A percentile compares a stretch with the other conserved stretches of the same genome.
Evolutionary conservation across 192 early-diverging fungal species (phyloP).

Genomic region (Chytriomyces sp.): DNA sequence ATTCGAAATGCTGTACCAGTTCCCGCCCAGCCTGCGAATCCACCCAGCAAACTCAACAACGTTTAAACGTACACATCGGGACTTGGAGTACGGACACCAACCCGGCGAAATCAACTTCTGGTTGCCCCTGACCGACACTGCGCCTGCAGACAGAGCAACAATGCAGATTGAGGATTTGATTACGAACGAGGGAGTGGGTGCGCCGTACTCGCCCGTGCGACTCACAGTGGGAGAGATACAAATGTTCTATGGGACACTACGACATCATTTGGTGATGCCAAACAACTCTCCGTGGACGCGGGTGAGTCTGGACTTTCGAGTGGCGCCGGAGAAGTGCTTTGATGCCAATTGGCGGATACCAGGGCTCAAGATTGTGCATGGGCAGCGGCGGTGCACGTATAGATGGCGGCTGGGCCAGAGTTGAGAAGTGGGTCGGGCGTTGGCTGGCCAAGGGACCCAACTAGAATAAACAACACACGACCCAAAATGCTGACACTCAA

Average conservation of each 20-base stretch:
- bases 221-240: constrained; percentile 12
- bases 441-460: too few species aligned
- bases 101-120: constrained; percentile 26
- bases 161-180: background rate
- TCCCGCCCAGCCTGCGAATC: constrained; percentile 22
- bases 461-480: too few species aligned
- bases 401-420: background rate
- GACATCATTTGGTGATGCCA: constrained; percentile 9
- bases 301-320: constrained; percentile 25
- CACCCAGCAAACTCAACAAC: background rate
- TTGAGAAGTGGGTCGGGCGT: too few species aligned
- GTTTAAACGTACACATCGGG: constrained; percentile 7
- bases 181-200: background rate
- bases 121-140: constrained; percentile 12
- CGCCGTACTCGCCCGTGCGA: background rate
- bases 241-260: constrained; percentile 1
- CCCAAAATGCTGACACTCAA: too few species aligned
- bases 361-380: constrained; percentile 25
- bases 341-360: constrained; percentile 3
- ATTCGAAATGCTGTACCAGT: constrained; percentile 12
- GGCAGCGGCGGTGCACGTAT: background rate
- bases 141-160: background rate
- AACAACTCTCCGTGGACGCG: constrained; percentile 2
- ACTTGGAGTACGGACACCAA: constrained; percentile 24
- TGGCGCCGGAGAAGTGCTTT: constrained; percentile 8